A percentile compares a stretch with the other conserved stretches of the same genome.
These are phyloP conservation scores for Picea sitchensis DNA, from an alignment of 75 land plant genomes.

Conservation along the genomic window DNA sequence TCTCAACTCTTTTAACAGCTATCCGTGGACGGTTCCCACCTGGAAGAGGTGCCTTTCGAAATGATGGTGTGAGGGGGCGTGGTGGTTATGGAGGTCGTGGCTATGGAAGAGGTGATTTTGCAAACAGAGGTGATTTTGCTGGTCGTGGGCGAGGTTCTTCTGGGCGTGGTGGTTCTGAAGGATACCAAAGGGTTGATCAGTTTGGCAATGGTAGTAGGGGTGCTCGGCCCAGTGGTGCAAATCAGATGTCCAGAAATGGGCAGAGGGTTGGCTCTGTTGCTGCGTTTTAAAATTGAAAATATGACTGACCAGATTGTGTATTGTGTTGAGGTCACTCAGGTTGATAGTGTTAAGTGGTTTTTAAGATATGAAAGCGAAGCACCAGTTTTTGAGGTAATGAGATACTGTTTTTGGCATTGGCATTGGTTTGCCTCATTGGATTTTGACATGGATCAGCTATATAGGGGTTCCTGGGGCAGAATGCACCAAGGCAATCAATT, in stretches of 20 bases:
- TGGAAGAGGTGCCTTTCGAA: slow-evolving; percentile 6
- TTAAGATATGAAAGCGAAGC: not conserved
- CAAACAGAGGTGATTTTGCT: slow-evolving; percentile 4
- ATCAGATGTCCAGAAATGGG: not conserved
- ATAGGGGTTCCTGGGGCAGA: slow-evolving; percentile 10
- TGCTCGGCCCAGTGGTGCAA: slow-evolving; percentile 5
- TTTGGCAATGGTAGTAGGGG: slow-evolving; percentile 5
- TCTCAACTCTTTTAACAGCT: not conserved
- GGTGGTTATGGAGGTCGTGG: slow-evolving; percentile 10
- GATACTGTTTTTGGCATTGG: slow-evolving; percentile 1
- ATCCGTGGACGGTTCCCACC: not conserved
- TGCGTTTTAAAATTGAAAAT: not conserved
- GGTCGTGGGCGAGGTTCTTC: slow-evolving; percentile 12
- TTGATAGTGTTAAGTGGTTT: not conserved
- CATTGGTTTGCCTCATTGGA: not conserved
- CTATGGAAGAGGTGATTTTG: slow-evolving; percentile 12
- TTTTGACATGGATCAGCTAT: not conserved
- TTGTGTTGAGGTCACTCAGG: not conserved
- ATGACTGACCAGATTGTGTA: not conserved
- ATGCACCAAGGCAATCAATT: slow-evolving; percentile 9
- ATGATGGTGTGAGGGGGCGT: not conserved
- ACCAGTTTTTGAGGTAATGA: slow-evolving; percentile 6
- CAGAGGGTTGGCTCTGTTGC: not conserved
- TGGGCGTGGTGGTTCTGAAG: slow-evolving; percentile 10
- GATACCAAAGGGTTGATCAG: slow-evolving; percentile 13